A percentile compares a stretch with the other conserved stretches of the same genome.
Evolutionary conservation across 2,329 filamentous ascomycete genomes (phyloP).

Genomic region (Xylariaceae sp.): DNA sequence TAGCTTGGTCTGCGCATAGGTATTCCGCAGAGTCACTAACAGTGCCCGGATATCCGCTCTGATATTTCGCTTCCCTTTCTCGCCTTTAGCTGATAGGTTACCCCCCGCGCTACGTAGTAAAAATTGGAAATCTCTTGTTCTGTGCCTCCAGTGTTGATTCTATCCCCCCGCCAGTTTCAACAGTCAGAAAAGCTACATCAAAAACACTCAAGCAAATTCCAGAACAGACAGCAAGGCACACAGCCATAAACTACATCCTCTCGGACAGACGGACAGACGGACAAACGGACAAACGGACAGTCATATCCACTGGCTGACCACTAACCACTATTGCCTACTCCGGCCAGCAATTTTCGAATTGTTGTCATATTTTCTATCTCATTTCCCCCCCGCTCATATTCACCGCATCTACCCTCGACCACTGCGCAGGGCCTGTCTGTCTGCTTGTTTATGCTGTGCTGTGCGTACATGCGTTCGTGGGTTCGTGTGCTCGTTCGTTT

Average conservation of each 20-base stretch:
- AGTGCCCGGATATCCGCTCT: no score
- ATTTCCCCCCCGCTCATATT: constrained; percentile 3
- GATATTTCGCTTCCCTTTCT: no score
- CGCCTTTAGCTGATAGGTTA: no score
- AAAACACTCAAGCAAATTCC: neutral
- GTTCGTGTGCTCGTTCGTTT: constrained; percentile 19
- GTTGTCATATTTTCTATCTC: neutral
- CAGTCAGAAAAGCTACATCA: constrained; percentile 12
- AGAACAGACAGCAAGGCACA: no score
- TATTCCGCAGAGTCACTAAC: neutral
- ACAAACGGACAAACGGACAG: constrained; percentile 5
- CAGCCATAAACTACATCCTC: no score
- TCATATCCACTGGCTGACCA: neutral
- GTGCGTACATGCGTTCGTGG: constrained; percentile 4
- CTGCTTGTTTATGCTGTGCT: constrained; percentile 2
- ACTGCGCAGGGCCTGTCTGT: constrained; percentile 15
- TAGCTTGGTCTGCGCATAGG: neutral
- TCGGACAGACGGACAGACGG: no score
- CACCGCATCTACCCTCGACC: constrained; percentile 26
- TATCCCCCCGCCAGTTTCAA: constrained; percentile 13
- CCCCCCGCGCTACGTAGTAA: neutral
- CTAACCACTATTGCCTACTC: neutral
- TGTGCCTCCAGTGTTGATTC: neutral
- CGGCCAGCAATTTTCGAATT: neutral
- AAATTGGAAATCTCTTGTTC: no score